Conservation (phyloP, 805 yeast genomes). For the Teunomyces aglyptinius region DNA sequence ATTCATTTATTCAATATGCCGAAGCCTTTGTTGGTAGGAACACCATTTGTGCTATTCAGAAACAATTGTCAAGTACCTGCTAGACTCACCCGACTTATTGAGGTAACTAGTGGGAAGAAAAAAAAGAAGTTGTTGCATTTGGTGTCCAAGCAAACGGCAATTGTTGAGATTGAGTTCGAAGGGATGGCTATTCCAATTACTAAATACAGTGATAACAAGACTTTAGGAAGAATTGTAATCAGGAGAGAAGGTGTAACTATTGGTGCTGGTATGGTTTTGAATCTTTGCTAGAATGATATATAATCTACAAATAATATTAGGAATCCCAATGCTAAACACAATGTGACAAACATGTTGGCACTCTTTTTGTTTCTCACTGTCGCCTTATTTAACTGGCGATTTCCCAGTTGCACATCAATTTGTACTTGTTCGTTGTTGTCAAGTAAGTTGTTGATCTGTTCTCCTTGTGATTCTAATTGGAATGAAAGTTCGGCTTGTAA, state of each 20-base stretch:
- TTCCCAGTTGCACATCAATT: conserved; percentile 67
- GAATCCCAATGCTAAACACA: conserved; percentile 56
- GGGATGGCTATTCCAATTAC: conserved; percentile 53
- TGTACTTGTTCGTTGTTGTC: conserved; percentile 69
- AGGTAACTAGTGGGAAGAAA: conserved; percentile 17
- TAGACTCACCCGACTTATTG: conserved; percentile 48
- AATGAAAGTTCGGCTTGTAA: conserved; percentile 71
- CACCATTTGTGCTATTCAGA: conserved; percentile 73
- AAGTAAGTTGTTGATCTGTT: conserved; percentile 59
- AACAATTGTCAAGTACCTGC: conserved; percentile 75
- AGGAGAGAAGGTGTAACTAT: conserved; percentile 68
- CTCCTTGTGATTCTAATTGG: conserved; percentile 71
- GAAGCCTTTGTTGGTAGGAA: conserved; percentile 76
- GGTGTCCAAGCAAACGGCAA: conserved; percentile 57
- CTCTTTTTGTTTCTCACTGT: conserved; percentile 59
- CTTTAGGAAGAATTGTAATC: conserved; percentile 65
- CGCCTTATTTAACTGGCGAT: conserved; percentile 66
- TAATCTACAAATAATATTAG: conserved; percentile 56
- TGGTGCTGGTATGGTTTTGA: conserved; percentile 57
- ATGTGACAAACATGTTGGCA: conserved; percentile 53
- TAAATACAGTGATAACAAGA: conserved; percentile 44
- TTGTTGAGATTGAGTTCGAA: conserved; percentile 52
- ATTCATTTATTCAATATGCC: conserved; percentile 42
- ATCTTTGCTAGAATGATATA: conserved; percentile 23
- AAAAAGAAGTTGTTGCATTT: conserved; percentile 47